These are phyloP conservation scores for Xylariaceae sp. DNA, from an alignment of 2,329 filamentous ascomycete species.

Conservation along the genomic window DNA sequence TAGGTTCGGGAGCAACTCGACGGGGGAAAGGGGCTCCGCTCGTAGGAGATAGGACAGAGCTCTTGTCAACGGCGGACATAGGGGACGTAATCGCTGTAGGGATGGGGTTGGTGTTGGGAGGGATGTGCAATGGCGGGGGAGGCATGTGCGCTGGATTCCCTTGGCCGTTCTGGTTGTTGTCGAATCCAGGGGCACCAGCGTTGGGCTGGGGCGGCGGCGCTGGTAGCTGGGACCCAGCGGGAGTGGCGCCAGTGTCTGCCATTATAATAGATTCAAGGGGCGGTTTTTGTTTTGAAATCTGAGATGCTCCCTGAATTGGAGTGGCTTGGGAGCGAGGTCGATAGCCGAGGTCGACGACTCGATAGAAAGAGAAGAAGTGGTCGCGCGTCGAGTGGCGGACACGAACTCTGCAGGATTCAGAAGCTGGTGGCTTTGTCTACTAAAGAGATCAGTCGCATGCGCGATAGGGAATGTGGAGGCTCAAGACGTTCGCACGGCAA, in stretches of 20 bases:
- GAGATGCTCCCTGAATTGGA: slow-evolving; percentile 2
- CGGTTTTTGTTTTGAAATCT: slow-evolving; percentile 1
- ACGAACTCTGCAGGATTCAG: slow-evolving; percentile 15
- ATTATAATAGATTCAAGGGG: slow-evolving; percentile 44
- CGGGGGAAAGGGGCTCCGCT: slow-evolving; percentile 76
- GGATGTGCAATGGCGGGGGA: slow-evolving; percentile 86
- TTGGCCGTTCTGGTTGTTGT: slow-evolving; percentile 68
- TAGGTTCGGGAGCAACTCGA: slow-evolving; percentile 91
- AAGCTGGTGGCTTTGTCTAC: slow-evolving; percentile 27
- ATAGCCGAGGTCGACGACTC: slow-evolving; percentile 12
- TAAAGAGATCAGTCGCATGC: slow-evolving; percentile 17
- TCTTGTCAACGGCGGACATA: slow-evolving; percentile 59
- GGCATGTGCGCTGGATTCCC: slow-evolving; percentile 73
- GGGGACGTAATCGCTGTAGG: slow-evolving; percentile 88
- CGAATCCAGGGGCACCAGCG: slow-evolving; percentile 70
- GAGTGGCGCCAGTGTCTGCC: slow-evolving; percentile 68
- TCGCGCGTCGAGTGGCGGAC: slow-evolving; percentile 14
- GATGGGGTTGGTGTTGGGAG: slow-evolving; percentile 93
- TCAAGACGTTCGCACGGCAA: slow-evolving; percentile 19
- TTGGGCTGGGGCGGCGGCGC: slow-evolving; percentile 65
- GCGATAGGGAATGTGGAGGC: slow-evolving; percentile 6
- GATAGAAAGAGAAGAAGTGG: slow-evolving; percentile 16
- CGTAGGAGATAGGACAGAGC: slow-evolving; percentile 74
- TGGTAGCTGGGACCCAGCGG: slow-evolving; percentile 61
- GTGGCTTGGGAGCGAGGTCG: slow-evolving; percentile 1